Evolutionary conservation across 148 eudicot species (phyloP), one percentile per base, ranked within the genome.

Genomic region (Rhododendron henanense): DNA sequence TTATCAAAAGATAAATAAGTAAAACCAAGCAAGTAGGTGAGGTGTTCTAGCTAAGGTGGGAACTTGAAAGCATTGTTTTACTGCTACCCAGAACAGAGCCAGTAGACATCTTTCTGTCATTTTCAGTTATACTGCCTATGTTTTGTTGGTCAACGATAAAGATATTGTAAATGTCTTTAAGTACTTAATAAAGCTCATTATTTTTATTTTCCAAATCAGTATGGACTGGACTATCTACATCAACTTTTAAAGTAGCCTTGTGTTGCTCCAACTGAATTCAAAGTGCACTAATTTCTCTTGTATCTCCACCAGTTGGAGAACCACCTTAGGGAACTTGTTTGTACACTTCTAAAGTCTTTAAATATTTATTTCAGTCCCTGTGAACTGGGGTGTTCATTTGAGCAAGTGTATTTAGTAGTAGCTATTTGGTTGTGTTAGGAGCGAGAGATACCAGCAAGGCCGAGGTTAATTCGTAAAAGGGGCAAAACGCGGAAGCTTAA

Each of bases 401-500:
- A 73, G 39, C 85, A 79, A 28, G 74, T 59, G 15, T 84, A 57
- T 74, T 65, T 73, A 53, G 51, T 21, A 84, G 61, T 77, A 25
- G 83, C 31, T 85, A 31, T 63, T 79, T 59, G 35, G 55, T 69
- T 45, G 25, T 82, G 35, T 51, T 87, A 95, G 99, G 95, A 92
- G 85, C 88, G 84, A 78, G 94, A 92, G 75, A 78, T 90, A 39
- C 82, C 87, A 39, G 81, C 91, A 77, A 93, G 94, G 88, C 90
- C 95, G 67, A 88, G 92, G 87, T 75, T 93, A 87, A 75, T 91
- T 86, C 98, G 98, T 86, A 94, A 89, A 88, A 93, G 94, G 87
- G 99, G 99, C 28, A 91, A 90, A 85, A 79, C 93, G 53, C 90
- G 94, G 83, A 95, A 93, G 91, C 92, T 91, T 37, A 97, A 97